Conservation (phyloP, 164 flowering plant genomes). For the Echeveria elegans region DNA sequence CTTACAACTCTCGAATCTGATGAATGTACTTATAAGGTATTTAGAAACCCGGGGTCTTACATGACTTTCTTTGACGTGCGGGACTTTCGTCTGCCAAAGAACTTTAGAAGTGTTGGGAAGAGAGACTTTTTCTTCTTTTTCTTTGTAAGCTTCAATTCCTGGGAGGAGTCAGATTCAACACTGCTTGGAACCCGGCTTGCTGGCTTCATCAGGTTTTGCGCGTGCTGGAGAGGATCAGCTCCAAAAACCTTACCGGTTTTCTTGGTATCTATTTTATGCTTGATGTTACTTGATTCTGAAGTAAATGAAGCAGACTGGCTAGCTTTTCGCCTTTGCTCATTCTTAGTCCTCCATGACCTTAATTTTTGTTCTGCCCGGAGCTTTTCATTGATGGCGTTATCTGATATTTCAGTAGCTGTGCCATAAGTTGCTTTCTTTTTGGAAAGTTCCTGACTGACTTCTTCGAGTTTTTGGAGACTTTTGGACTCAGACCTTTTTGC, state of each 20-base stretch:
- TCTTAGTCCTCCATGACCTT: conserved; percentile 87
- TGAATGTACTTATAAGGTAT: too few relatives aligned
- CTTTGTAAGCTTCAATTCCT: conserved; percentile 34
- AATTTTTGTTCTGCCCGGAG: conserved; percentile 81
- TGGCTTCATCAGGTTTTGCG: neutral
- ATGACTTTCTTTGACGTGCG: conserved; percentile 15
- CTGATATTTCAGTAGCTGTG: conserved; percentile 58
- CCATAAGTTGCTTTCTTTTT: conserved; percentile 41
- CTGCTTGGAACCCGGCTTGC: neutral
- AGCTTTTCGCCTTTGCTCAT: conserved; percentile 64
- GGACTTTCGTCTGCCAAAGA: too few relatives aligned
- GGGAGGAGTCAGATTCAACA: conserved; percentile 16
- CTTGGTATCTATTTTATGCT: conserved; percentile 31
- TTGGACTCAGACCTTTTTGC: conserved; percentile 63
- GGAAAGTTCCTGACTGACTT: conserved; percentile 39
- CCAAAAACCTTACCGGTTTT: conserved; percentile 22
- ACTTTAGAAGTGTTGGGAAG: too few relatives aligned
- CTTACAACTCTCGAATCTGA: too few relatives aligned
- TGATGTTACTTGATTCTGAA: conserved; percentile 16
- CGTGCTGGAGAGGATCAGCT: conserved; percentile 7
- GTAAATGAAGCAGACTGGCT: conserved; percentile 28
- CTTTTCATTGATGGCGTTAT: conserved; percentile 76
- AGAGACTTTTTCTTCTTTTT: conserved; percentile 28
- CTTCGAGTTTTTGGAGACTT: conserved; percentile 56
- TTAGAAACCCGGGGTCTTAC: too few relatives aligned